These are phyloP conservation scores for Zarea fungicola DNA, from an alignment of 2,329 filamentous ascomycete species.

Conservation along the genomic window DNA sequence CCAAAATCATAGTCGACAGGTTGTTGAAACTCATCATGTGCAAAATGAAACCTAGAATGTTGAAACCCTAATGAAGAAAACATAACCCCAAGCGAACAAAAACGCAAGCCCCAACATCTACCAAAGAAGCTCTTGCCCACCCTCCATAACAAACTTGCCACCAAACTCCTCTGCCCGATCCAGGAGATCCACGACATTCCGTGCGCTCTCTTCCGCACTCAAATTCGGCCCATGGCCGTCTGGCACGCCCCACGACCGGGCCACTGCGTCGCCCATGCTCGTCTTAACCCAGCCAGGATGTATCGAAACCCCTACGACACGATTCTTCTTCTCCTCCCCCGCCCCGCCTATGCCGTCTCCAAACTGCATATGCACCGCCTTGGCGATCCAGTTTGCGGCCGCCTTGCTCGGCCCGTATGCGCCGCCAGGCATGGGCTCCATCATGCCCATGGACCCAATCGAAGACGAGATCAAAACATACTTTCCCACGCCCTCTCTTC, in stretches of 20 bases:
- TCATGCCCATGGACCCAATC: conserved; percentile 28
- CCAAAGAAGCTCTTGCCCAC: conserved; percentile 26
- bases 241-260: conserved; percentile 26
- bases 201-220: conserved; percentile 26
- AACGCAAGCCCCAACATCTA: neutral
- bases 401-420: conserved; percentile 32
- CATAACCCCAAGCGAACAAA: too few species aligned
- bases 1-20: too few species aligned
- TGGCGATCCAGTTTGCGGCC: conserved; percentile 29
- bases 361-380: conserved; percentile 26
- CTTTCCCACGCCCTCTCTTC: conserved; percentile 21
- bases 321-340: neutral
- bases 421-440: conserved; percentile 28
- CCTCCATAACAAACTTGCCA: conserved; percentile 30
- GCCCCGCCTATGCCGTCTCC: conserved; percentile 7
- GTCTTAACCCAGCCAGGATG: conserved; percentile 37
- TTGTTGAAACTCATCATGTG: neutral
- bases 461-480: conserved; percentile 32
- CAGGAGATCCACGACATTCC: conserved; percentile 29
- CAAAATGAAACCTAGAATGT: neutral
- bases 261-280: conserved; percentile 25
- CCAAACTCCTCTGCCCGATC: conserved; percentile 29
- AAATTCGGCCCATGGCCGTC: conserved; percentile 21
- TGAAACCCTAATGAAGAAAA: too few species aligned
- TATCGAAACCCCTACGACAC: conserved; percentile 25